A percentile compares a stretch with the other conserved stretches of the same genome.
These are phyloP conservation scores for Rhynchosporium secalis DNA, from an alignment of 2,329 filamentous ascomycete species.

Conservation along the genomic window DNA sequence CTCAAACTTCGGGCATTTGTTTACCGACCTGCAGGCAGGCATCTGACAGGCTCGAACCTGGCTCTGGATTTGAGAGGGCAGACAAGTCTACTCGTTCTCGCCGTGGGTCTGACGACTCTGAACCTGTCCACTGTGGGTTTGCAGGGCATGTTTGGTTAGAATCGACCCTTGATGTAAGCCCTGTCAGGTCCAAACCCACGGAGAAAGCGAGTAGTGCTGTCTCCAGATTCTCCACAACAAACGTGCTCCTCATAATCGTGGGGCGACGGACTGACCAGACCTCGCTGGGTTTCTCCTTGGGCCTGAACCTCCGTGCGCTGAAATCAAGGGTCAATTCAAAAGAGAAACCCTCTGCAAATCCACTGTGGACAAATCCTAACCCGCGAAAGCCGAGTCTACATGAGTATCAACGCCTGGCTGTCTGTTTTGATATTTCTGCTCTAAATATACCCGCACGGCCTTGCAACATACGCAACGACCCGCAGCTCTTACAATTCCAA, in stretches of 20 bases:
- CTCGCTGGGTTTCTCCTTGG: no score
- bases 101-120: no score
- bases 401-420: not conserved
- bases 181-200: no score
- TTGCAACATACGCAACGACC: conserved; percentile 1
- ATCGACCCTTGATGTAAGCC: no score
- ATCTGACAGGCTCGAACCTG: not conserved
- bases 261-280: not conserved
- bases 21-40: not conserved
- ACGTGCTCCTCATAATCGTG: not conserved
- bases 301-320: no score
- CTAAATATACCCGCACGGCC: not conserved
- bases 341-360: no score
- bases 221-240: not conserved
- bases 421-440: not conserved
- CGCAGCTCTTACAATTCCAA: not conserved
- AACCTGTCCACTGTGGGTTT: no score
- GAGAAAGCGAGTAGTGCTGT: not conserved
- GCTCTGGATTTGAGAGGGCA: not conserved
- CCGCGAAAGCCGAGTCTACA: no score
- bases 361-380: no score
- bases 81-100: not conserved
- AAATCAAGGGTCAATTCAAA: no score
- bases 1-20: not conserved
- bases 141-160: no score